Conservation (phyloP, 345 rosid genomes). For the Euphorbia tirucalli region DNA sequence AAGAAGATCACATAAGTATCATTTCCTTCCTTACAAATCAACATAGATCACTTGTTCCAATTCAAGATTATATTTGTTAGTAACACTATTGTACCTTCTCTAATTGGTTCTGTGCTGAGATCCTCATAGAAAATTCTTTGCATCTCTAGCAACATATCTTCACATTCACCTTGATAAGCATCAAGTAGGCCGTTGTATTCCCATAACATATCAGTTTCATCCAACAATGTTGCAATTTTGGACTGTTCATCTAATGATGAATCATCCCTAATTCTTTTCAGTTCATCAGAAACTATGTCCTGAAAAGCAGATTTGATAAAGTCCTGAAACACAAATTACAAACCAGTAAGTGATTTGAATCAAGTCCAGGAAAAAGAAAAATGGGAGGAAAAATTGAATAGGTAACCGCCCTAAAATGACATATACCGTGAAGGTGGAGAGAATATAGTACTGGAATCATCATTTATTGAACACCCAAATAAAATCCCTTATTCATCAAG, state of each 20-base stretch:
- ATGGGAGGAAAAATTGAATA: neutral
- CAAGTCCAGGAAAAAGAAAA: neutral
- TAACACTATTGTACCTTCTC: conserved; percentile 34
- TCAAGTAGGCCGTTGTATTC: conserved; percentile 71
- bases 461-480: neutral
- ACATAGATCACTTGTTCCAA: neutral
- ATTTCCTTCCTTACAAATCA: neutral
- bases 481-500: neutral
- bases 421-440: neutral
- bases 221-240: conserved; percentile 13
- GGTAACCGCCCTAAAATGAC: neutral
- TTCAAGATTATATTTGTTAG: neutral
- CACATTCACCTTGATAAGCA: conserved; percentile 69
- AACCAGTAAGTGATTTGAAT: neutral
- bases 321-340: conserved; percentile 40
- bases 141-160: conserved; percentile 85
- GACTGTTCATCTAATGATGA: conserved; percentile 30
- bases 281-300: conserved; percentile 71
- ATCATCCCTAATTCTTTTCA: conserved; percentile 51
- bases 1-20: neutral
- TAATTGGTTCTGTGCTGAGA: conserved; percentile 35
- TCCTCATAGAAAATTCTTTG: conserved; percentile 84
- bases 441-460: neutral
- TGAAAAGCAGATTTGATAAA: conserved; percentile 53
- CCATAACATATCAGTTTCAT: conserved; percentile 62